Percentiles rank a stretch among this genome's conserved stretches.
Evolutionary conservation across 805 yeast species (phyloP).

Genomic region (Candida wancherniae): DNA sequence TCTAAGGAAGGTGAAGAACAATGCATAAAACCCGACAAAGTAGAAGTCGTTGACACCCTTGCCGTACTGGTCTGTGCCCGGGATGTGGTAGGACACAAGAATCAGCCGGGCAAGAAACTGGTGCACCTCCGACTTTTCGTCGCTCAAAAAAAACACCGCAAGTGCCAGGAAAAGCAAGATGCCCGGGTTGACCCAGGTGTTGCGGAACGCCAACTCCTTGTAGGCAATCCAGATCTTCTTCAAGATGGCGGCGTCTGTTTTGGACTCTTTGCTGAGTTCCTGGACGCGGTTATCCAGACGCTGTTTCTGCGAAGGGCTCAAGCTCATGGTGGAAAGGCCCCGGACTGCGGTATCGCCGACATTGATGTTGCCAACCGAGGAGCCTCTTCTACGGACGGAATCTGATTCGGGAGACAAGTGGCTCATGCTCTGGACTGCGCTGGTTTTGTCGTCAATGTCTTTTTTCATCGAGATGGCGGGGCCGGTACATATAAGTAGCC

Average conservation of each 20-base stretch:
- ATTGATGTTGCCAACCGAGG: constrained; percentile 71
- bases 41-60: constrained; percentile 82
- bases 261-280: constrained; percentile 24
- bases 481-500: too few relatives aligned
- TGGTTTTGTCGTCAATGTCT: too few relatives aligned
- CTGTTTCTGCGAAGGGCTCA: constrained; percentile 38
- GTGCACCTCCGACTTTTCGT: constrained; percentile 55
- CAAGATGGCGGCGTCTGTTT: constrained; percentile 48
- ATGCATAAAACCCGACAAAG: constrained; percentile 74
- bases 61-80: constrained; percentile 67
- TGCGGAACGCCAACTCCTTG: constrained; percentile 53
- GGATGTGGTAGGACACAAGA: constrained; percentile 58
- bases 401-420: constrained; percentile 6
- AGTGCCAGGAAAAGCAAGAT: constrained; percentile 41
- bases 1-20: constrained; percentile 84
- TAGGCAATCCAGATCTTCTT: constrained; percentile 53
- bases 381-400: constrained; percentile 42
- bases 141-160: constrained; percentile 48
- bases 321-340: constrained; percentile 62
- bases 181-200: constrained; percentile 71
- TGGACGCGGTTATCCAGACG: constrained; percentile 27
- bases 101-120: constrained; percentile 56
- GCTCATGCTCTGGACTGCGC: too few relatives aligned
- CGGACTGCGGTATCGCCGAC: constrained; percentile 72
- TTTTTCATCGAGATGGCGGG: too few relatives aligned